Evolutionary conservation across 805 yeast species (phyloP), one percentile per base, ranked within the genome.

Genomic region (Yarrowia yakushimensis): DNA sequence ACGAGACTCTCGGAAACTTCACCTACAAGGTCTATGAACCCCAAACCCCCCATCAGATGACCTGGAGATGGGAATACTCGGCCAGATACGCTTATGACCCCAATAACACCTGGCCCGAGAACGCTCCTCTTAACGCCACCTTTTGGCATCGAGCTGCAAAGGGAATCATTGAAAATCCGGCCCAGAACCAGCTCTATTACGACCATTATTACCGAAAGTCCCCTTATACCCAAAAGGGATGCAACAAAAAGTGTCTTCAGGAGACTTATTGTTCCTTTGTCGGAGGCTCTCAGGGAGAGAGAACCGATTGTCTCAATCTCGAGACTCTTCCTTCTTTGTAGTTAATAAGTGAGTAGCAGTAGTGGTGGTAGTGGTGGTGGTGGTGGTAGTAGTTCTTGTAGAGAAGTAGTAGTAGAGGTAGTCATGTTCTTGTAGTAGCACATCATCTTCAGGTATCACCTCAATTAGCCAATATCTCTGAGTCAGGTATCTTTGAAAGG

Each of bases 61-160:
- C 70, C 22, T 86, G 91, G 91, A 70, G 76, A 63, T 79, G 77
- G 63, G 88, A 83, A 67, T 84, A 85, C 72, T 81, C 85, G 63
- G 57, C 57, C 1, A 41, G 57, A 23, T 22, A 33, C 12, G 57
- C 57, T 9, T 50, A 50, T 33, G 82, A 88, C 1, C 80, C 90
- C 71, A 83, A 80, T 1, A 73, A 77, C 12, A 70, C 78, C 15
- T 85, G 90, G 90, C 88, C 88, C n/a, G 65, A 59, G 7, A 66
- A 72, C 11, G 74, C 85, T n/a, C 86, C 90, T 10, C 77, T 86
- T 68, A 85, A 85, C 68, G 89, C 84, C 17, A 79, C 85, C 18
- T 86, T 85, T 77, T 86, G 89, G 89, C 82, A 83, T 67, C 60
- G 65, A 34, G 63, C 37, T 7, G 37, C 37, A 27, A 46, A 46